Evolutionary conservation across 78 protist genomes (phyloP), one percentile per base, ranked within the genome.

Genomic region (Chrysochromulina tobinii): DNA sequence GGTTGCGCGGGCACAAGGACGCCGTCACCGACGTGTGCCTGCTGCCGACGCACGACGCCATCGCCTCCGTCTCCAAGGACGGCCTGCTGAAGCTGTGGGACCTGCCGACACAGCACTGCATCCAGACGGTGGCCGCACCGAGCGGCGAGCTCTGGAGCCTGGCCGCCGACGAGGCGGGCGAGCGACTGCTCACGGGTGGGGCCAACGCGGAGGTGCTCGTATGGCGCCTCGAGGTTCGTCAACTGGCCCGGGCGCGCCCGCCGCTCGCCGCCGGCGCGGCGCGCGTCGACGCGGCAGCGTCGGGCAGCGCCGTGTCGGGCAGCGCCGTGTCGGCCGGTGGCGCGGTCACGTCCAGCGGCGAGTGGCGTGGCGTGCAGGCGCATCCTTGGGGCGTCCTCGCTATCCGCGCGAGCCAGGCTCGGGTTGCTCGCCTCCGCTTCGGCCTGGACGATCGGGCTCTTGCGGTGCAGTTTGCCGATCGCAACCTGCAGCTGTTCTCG

Each of bases 61-160:
- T 95, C 23, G 69, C 96, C 55, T 84, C 97, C 3, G 6, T 75
- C 12, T 90, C 96, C 85, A 94, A 92, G 61, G 99, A 97, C 88
- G 91, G 92, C 18, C 53, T 92, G 8, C 64, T 97, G 61, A 90
- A 94, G 92, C 48, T 97, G 68, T 98, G 99, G 99, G 98, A 98
- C 25, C 61, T 94, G 51, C 94, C 91, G 18, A 93, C 93, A 23
- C 97, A 93, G 90, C 94, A 92, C 84, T 98, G 99, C 79, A 87
- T 96, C 14, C 95, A 96, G 54, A 97, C 98, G 0, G 50, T 96
- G 0, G 96, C 93, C 18, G 98, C 98, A 0, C 97, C 95, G 66
- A 77, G 96, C 53, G 72, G 84, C 51, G 96, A 96, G 91, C 96
- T 98, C n/a, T 89, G 97, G 97, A 1, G 75, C 9, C 0, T 93